These are phyloP conservation scores for Beauveria brongniartii DNA, from an alignment of 2,329 filamentous ascomycete genomes.

Conservation along the genomic window DNA sequence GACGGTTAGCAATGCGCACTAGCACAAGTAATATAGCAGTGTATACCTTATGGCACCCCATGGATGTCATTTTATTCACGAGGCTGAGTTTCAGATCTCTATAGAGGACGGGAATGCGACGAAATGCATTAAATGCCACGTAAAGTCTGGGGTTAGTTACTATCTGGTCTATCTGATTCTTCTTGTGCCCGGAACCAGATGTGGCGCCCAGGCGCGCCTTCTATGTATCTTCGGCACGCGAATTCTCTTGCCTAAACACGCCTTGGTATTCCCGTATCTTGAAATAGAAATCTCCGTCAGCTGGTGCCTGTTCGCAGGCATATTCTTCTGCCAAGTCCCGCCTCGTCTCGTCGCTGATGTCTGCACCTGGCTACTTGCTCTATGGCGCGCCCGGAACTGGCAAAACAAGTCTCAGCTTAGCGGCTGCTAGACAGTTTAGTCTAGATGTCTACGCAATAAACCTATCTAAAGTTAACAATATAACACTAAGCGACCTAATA, in stretches of 20 bases:
- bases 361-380: constrained; percentile 24
- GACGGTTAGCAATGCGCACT: neutral
- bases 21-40: neutral
- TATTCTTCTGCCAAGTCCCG: neutral
- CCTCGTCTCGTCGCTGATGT: neutral
- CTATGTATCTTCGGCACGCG: neutral
- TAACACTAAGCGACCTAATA: too few relatives aligned
- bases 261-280: neutral
- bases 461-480: too few relatives aligned
- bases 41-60: neutral
- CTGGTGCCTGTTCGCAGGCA: neutral
- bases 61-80: neutral
- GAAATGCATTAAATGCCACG: neutral
- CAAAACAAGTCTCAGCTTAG: constrained; percentile 30
- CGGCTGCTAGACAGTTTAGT: constrained; percentile 28
- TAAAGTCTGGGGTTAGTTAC: neutral
- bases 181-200: neutral
- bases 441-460: too few relatives aligned
- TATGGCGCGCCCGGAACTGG: constrained; percentile 31
- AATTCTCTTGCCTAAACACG: neutral
- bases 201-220: neutral
- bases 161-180: neutral
- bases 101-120: neutral
- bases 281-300: neutral
- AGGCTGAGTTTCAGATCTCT: neutral